These are phyloP conservation scores for Persicaria tinctoria DNA, from an alignment of 148 eudicot genomes.

Conservation along the genomic window DNA sequence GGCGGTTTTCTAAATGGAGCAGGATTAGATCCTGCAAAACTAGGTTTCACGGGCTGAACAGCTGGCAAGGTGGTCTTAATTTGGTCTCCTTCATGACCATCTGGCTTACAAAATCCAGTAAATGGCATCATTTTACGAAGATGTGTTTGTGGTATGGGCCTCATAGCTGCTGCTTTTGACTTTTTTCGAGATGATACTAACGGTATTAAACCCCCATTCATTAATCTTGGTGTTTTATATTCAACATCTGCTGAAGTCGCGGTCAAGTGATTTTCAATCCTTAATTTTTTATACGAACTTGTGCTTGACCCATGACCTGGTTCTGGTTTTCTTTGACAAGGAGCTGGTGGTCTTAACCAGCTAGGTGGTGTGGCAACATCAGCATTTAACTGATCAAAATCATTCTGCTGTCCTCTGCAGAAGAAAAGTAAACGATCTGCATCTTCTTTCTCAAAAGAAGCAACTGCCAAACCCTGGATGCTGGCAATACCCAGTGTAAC, in stretches of 20 bases:
- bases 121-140: conserved; percentile 80
- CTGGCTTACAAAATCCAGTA: conserved; percentile 45
- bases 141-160: conserved; percentile 79
- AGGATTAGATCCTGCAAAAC: conserved; percentile 37
- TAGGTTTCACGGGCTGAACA: conserved; percentile 45
- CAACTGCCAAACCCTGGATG: conserved; percentile 84
- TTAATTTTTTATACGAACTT: conserved; percentile 23
- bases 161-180: conserved; percentile 63
- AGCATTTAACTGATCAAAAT: conserved; percentile 21
- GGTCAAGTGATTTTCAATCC: conserved; percentile 17
- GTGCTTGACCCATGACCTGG: conserved; percentile 31
- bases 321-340: conserved; percentile 48
- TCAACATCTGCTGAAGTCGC: conserved; percentile 26
- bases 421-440: conserved; percentile 80
- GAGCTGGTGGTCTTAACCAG: conserved; percentile 87
- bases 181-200: conserved; percentile 33
- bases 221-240: conserved; percentile 23
- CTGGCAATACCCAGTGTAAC: conserved; percentile 87
- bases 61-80: conserved; percentile 40
- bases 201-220: conserved; percentile 36
- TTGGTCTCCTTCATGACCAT: conserved; percentile 57
- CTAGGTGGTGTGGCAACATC: conserved; percentile 40
- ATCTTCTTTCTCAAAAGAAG: conserved; percentile 79
- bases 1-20: conserved; percentile 56
- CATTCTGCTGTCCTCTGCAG: conserved; percentile 31